phyloP scores from a whole-genome alignment of 1,284 basidiomycete genomes.

The Cryptococcus floricola region DNA sequence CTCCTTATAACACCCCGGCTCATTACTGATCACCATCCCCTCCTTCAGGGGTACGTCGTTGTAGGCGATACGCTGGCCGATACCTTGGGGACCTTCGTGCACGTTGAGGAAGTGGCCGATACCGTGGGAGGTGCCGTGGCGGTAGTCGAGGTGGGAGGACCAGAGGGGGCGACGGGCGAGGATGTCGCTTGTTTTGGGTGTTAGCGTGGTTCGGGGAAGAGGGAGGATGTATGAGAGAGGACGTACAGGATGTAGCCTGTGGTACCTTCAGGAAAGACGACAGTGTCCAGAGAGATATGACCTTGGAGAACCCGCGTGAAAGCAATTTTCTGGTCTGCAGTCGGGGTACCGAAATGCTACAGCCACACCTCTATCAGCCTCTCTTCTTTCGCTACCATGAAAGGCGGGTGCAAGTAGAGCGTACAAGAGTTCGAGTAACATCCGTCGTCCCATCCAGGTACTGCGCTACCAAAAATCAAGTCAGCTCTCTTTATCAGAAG shows the following conservation, averaged over 20 bases:
- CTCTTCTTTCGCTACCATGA: too few relatives aligned
- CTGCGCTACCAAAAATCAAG: constrained; percentile 58
- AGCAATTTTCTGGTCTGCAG: constrained; percentile 73
- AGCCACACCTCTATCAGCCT: constrained; percentile 5
- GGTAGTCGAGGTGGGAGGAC: constrained; percentile 75
- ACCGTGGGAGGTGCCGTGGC: constrained; percentile 90
- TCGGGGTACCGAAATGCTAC: constrained; percentile 86
- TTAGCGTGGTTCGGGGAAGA: neutral
- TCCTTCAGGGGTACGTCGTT: constrained; percentile 64
- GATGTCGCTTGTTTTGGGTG: constrained; percentile 60
- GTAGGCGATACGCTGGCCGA: constrained; percentile 67
- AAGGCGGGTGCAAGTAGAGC: too few relatives aligned
- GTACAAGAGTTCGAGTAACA: constrained; percentile 79
- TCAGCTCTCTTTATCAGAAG: neutral
- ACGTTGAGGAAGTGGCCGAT: constrained; percentile 90
- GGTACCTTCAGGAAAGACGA: constrained; percentile 81
- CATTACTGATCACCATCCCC: constrained; percentile 87
- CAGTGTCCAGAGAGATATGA: constrained; percentile 76
- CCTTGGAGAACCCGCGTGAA: constrained; percentile 95
- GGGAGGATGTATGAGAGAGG: neutral
- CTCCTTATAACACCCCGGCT: constrained; percentile 92
- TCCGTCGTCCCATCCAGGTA: constrained; percentile 90
- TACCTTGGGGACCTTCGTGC: constrained; percentile 88
- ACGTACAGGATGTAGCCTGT: constrained; percentile 57
- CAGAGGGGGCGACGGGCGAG: constrained; percentile 81